phyloP scores from a whole-genome alignment of 1,284 basidiomycete genomes.

The Moesziomyces antarcticus region DNA sequence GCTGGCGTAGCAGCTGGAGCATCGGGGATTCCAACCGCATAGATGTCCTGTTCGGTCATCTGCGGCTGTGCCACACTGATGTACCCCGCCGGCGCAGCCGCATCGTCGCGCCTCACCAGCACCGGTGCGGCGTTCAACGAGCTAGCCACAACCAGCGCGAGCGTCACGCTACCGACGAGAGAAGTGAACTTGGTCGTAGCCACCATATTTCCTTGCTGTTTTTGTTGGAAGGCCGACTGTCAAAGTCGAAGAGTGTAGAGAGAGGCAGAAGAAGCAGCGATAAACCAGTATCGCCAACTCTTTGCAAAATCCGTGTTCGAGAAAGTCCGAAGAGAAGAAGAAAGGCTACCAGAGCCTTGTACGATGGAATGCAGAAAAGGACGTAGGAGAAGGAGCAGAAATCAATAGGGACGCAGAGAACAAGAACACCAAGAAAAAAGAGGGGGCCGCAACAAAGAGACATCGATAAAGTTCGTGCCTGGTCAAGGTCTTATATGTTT shows the following conservation, averaged over 20 bases:
- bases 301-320: constrained; percentile 2
- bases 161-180: constrained; percentile 27
- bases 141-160: constrained; percentile 32
- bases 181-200: constrained; percentile 35
- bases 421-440: constrained; percentile 5
- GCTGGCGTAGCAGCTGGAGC: not conserved
- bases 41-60: constrained; percentile 40
- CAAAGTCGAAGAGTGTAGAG: constrained; percentile 15
- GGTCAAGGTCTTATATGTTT: constrained; percentile 23
- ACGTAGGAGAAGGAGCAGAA: constrained; percentile 1
- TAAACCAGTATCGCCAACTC: constrained; percentile 23
- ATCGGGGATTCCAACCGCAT: constrained; percentile 30
- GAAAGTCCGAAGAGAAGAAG: not conserved
- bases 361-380: constrained; percentile 11
- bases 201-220: constrained; percentile 18
- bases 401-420: too few relatives aligned
- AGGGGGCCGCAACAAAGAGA: constrained; percentile 17
- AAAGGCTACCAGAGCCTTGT: constrained; percentile 42
- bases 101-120: constrained; percentile 14
- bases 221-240: constrained; percentile 6
- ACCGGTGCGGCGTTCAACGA: constrained; percentile 31
- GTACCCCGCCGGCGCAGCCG: constrained; percentile 18
- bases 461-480: not conserved
- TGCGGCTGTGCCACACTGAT: constrained; percentile 37
- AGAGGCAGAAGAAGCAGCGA: not conserved